Conservation (phyloP, 1,284 basidiomycete species). For the Rhodotorula sp. region DNA sequence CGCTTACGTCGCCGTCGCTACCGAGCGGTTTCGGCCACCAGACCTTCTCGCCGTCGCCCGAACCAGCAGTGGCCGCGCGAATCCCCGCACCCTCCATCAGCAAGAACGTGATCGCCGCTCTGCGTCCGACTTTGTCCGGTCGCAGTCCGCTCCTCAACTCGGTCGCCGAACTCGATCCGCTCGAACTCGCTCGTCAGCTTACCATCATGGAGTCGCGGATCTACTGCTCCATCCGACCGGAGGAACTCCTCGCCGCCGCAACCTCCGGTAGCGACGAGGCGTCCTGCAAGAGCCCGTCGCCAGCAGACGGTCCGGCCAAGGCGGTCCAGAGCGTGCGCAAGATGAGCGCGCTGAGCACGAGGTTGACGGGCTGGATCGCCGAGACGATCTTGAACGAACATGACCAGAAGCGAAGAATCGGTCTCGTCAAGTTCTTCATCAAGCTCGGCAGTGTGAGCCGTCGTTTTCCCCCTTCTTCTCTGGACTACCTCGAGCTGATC, state of each 20-base stretch:
- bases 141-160: constrained; percentile 54
- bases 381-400: constrained; percentile 52
- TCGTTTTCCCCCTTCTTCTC: background rate
- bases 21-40: background rate
- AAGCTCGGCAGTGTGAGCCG: constrained; percentile 51
- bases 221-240: constrained; percentile 49
- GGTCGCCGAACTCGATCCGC: constrained; percentile 83
- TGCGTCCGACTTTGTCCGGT: constrained; percentile 54
- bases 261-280: constrained; percentile 12
- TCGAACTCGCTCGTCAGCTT: constrained; percentile 60
- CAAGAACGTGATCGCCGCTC: constrained; percentile 63
- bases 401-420: constrained; percentile 49
- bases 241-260: constrained; percentile 51
- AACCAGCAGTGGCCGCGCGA: constrained; percentile 3
- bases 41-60: constrained; percentile 18
- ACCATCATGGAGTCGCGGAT: constrained; percentile 49
- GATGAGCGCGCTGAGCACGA: constrained; percentile 52
- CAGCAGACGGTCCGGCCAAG: background rate
- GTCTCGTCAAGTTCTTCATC: constrained; percentile 52
- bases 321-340: constrained; percentile 46
- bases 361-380: constrained; percentile 54
- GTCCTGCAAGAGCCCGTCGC: background rate
- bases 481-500: background rate
- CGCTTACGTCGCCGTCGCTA: background rate
- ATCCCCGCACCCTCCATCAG: constrained; percentile 66